These are phyloP conservation scores for Ilyonectria mors-panacis DNA, from an alignment of 2,329 filamentous ascomycete genomes.

Conservation along the genomic window DNA sequence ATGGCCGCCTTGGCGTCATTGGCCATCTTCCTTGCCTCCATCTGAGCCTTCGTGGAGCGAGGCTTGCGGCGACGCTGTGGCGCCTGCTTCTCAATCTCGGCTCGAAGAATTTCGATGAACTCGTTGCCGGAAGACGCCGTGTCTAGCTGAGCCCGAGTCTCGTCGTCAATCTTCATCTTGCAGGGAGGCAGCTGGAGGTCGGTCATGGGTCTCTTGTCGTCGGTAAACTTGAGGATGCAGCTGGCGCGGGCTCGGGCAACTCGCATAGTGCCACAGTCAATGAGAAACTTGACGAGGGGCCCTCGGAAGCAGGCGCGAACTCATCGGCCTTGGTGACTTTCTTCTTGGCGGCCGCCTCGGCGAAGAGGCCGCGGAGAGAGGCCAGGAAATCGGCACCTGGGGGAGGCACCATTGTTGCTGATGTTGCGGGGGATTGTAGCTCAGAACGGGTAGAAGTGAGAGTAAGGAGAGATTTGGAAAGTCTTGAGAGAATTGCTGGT, in stretches of 20 bases:
- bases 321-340: slow-evolving; percentile 24
- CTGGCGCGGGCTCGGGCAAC: slow-evolving; percentile 32
- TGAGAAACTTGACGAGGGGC: slow-evolving; percentile 33
- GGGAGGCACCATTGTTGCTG: background rate
- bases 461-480: background rate
- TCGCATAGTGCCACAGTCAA: slow-evolving; percentile 22
- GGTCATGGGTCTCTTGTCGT: slow-evolving; percentile 35
- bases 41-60: background rate
- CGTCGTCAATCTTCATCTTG: slow-evolving; percentile 22
- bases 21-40: background rate
- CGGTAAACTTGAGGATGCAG: slow-evolving; percentile 38
- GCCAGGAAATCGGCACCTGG: slow-evolving; percentile 33
- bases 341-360: slow-evolving; percentile 31
- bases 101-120: slow-evolving; percentile 34
- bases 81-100: slow-evolving; percentile 32
- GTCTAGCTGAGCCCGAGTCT: slow-evolving; percentile 23
- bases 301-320: slow-evolving; percentile 31
- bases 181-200: slow-evolving; percentile 27
- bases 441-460: background rate
- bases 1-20: slow-evolving; percentile 1
- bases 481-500: background rate
- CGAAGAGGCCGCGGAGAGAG: slow-evolving; percentile 37
- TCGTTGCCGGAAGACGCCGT: slow-evolving; percentile 17
- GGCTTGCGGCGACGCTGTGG: slow-evolving; percentile 17
- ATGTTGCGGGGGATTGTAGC: background rate